Base-by-base conservation (phyloP, 345 rosid species). In the Garcia nutans region DNA sequence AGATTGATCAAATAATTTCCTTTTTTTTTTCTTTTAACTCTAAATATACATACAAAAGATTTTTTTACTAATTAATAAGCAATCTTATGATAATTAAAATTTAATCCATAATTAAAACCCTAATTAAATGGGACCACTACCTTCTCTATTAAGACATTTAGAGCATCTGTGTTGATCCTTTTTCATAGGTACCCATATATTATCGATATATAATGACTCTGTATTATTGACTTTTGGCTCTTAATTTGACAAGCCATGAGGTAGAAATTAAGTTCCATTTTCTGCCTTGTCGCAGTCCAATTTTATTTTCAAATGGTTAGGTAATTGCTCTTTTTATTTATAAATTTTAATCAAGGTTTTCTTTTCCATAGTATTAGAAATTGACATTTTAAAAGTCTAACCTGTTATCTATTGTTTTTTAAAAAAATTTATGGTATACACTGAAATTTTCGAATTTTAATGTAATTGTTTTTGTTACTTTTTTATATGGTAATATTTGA, bases 81-180 rank as follows among this genome's bases (percentile, higher is more conserved):
- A 50, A 70, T 3, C 67, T 73, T 67, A 58, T 59, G 59, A 44
- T n/a, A 0, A 22, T n/a, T 31, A 41, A 22, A 73, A 49, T 72
- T 57, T 52, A 26, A 61, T 54, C 1, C 42, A 42, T 33, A 23
- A 10, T 28, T 41, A 15, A 31, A 3, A 42, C 45, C 66, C 50
- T 47, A 54, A 54, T 20, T 26, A 58, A 45, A 19, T 24, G 76
- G 80, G 85, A 82, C 80, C 82, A 68, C 73, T 10, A 19, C 45
- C 16, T 33, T 47, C 74, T 56, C 63, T 55, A 15, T 55, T 63
- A 19, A 42, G 19, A 54, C 16, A 50, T 54, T 2, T 63, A 50
- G 33, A 47, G 54, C 56, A 67, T 45, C 71, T 22, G 1, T 20
- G 70, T 44, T 45, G 56, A 66, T 52, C 50, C 49, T 66, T 67